These are phyloP conservation scores for Dentipellis sp. DNA, from an alignment of 768 basidiomycete species.

Conservation along the genomic window DNA sequence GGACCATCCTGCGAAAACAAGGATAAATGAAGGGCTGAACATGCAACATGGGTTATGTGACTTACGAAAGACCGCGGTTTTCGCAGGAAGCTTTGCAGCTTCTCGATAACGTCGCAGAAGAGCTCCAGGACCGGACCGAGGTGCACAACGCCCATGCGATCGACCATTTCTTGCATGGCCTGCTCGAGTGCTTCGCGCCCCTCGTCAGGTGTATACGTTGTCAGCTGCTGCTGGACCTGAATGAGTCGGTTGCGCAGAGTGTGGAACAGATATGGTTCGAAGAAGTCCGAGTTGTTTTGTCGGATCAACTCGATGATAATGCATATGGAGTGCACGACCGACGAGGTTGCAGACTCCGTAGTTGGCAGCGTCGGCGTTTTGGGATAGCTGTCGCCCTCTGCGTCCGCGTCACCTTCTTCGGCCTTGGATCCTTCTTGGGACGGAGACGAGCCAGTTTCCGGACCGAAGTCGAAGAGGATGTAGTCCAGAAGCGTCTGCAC, in stretches of 20 bases:
- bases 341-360: slow-evolving; percentile 56
- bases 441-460: not conserved
- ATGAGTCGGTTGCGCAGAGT: slow-evolving; percentile 87
- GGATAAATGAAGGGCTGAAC: not conserved
- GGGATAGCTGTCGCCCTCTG: slow-evolving; percentile 6
- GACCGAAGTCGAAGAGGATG: slow-evolving; percentile 60
- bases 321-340: slow-evolving; percentile 78
- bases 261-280: slow-evolving; percentile 95
- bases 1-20: slow-evolving; percentile 44
- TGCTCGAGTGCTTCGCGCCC: slow-evolving; percentile 58
- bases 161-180: slow-evolving; percentile 74
- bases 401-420: slow-evolving; percentile 13
- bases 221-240: slow-evolving; percentile 67
- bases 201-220: slow-evolving; percentile 39
- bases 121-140: slow-evolving; percentile 73
- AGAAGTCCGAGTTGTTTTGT: slow-evolving; percentile 97
- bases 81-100: slow-evolving; percentile 61
- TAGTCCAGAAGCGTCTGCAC: slow-evolving; percentile 65
- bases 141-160: slow-evolving; percentile 85
- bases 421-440: slow-evolving; percentile 4
- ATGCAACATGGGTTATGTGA: slow-evolving; percentile 4
- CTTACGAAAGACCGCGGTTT: slow-evolving; percentile 73
- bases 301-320: slow-evolving; percentile 91
- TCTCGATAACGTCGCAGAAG: slow-evolving; percentile 56
- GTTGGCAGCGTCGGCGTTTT: slow-evolving; percentile 27